Evolutionary conservation across 2,329 filamentous ascomycete genomes (phyloP).

Genomic region (Alternaria angustiovoidea): DNA sequence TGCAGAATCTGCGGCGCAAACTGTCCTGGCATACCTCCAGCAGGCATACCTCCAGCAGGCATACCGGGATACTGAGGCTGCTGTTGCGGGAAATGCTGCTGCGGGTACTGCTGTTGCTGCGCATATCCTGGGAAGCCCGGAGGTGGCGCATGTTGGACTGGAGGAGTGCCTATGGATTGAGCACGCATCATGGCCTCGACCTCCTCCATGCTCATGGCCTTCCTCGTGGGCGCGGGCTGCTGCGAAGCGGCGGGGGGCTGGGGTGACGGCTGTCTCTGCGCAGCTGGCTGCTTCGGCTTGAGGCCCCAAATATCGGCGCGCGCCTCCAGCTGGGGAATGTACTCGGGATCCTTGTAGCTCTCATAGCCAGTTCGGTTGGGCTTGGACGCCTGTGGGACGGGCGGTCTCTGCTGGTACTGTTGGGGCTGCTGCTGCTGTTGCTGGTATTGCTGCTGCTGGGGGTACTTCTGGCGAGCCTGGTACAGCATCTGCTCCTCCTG

Average conservation of each 20-base stretch:
- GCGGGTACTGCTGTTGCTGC: conserved; percentile 26
- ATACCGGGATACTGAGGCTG: conserved; percentile 42
- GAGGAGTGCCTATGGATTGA: conserved; percentile 61
- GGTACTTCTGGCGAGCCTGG: conserved; percentile 71
- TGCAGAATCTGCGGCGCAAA: conserved; percentile 60
- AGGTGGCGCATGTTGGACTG: conserved; percentile 41
- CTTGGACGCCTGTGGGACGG: conserved; percentile 59
- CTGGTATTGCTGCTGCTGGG: conserved; percentile 46
- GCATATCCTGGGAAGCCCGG: conserved; percentile 24
- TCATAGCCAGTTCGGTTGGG: conserved; percentile 86
- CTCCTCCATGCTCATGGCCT: conserved; percentile 95
- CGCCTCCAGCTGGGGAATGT: conserved; percentile 88
- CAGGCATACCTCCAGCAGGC: conserved; percentile 44
- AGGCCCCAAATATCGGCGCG: conserved; percentile 94
- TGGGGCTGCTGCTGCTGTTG: background rate
- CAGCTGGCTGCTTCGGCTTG: conserved; percentile 64
- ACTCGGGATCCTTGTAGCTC: conserved; percentile 84
- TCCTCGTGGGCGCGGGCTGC: conserved; percentile 59
- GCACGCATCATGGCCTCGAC: conserved; percentile 91
- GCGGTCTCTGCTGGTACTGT: conserved; percentile 47
- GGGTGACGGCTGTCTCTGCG: conserved; percentile 41
- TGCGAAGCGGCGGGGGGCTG: conserved; percentile 27
- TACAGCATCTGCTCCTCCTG: conserved; percentile 91
- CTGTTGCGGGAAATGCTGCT: conserved; percentile 33
- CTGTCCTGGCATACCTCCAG: conserved; percentile 53